Percentiles rank a stretch among this genome's conserved stretches.
Conservation (phyloP, 2,329 filamentous ascomycete species). For the Trichoderma gracile region DNA sequence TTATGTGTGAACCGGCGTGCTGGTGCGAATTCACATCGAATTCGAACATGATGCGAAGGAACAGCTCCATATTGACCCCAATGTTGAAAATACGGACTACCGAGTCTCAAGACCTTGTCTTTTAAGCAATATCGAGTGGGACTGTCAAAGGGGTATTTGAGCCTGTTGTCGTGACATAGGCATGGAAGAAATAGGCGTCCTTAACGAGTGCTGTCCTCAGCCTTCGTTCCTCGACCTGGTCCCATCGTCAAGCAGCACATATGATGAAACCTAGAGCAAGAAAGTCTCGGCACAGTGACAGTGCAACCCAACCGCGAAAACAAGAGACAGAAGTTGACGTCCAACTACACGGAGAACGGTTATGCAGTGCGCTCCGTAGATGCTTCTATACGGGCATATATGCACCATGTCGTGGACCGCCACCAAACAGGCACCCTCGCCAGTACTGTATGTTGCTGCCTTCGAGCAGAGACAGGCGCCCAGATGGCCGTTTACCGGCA, state of each 20-base stretch:
- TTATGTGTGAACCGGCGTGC: neutral
- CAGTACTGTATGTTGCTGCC: neutral
- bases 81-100: neutral
- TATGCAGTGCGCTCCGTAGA: slow-evolving; percentile 10
- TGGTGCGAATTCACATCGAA: neutral
- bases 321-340: neutral
- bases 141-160: neutral
- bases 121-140: neutral
- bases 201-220: neutral
- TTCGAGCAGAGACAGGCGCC: too few species aligned
- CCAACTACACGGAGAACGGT: neutral
- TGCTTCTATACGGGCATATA: neutral
- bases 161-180: neutral
- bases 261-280: neutral
- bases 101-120: neutral
- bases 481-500: too few species aligned
- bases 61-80: neutral
- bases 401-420: neutral
- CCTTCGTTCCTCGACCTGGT: too few species aligned
- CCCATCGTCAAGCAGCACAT: neutral
- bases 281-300: slow-evolving; percentile 1
- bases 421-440: neutral
- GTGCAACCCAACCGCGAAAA: neutral
- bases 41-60: neutral
- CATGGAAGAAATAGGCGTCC: neutral